Percentiles rank a stretch among this genome's conserved stretches.
Evolutionary conservation across 2,329 filamentous ascomycete genomes (phyloP).

Genomic region (Aspergillus tubingensis): DNA sequence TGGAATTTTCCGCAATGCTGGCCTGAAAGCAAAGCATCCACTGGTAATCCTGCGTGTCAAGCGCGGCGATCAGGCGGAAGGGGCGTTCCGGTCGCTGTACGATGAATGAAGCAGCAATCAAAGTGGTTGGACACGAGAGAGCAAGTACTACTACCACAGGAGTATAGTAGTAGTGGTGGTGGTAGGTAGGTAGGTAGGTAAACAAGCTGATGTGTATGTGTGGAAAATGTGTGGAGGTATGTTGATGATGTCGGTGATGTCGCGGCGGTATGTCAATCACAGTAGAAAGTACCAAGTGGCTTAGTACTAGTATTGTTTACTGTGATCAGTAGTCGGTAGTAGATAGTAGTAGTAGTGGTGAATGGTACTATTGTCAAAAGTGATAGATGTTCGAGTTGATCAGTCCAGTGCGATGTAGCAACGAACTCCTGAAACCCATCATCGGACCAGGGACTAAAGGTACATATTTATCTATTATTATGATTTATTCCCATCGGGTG

Average conservation of each 20-base stretch:
- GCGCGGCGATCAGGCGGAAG: slow-evolving; percentile 27
- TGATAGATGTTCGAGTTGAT: slow-evolving; percentile 4
- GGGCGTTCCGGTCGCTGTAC: slow-evolving; percentile 22
- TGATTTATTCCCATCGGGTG: slow-evolving; percentile 4
- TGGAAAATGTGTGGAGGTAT: background rate
- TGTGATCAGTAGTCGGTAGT: no score
- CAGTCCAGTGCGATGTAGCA: slow-evolving; percentile 13
- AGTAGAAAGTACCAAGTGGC: no score
- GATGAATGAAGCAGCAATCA: slow-evolving; percentile 12
- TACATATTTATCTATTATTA: background rate
- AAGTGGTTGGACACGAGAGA: slow-evolving; percentile 2
- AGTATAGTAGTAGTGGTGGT: background rate
- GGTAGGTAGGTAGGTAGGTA: no score
- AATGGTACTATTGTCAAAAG: no score
- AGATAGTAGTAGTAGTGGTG: no score
- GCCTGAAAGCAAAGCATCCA: slow-evolving; percentile 15
- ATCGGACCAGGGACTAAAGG: background rate
- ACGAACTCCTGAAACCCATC: background rate
- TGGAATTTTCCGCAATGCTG: slow-evolving; percentile 17
- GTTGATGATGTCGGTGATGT: background rate
- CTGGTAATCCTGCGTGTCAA: slow-evolving; percentile 22
- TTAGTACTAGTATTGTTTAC: no score
- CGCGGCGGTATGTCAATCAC: background rate
- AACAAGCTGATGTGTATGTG: no score
- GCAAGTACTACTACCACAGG: background rate